A percentile compares a stretch with the other conserved stretches of the same genome.
phyloP scores from a whole-genome alignment of 2,329 filamentous ascomycete genomes.

The Ploettnerulaceae sp. region DNA sequence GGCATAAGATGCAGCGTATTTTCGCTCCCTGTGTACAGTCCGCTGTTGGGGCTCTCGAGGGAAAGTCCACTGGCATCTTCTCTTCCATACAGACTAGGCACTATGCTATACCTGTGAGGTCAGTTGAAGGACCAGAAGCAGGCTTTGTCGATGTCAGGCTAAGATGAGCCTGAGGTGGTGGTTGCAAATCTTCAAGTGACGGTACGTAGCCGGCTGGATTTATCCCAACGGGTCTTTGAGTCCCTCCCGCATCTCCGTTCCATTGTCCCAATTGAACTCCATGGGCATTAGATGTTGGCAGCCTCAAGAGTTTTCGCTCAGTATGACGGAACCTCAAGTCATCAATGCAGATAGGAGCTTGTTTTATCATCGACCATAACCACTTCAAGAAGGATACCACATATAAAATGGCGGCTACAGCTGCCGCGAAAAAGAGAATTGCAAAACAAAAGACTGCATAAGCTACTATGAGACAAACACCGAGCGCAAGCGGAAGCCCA shows the following conservation, averaged over 20 bases:
- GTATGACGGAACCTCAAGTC: slow-evolving; percentile 4
- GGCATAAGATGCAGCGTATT: slow-evolving; percentile 13
- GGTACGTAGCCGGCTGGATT: slow-evolving; percentile 8
- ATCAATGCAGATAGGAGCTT: slow-evolving; percentile 9
- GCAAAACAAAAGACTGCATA: slow-evolving; percentile 9
- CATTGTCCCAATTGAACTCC: slow-evolving; percentile 3
- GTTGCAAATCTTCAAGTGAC: neutral
- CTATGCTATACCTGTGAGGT: slow-evolving; percentile 10
- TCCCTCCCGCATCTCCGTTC: neutral
- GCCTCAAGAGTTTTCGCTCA: slow-evolving; percentile 3
- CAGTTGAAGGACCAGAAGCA: neutral
- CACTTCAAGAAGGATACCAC: slow-evolving; percentile 6
- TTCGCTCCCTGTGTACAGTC: slow-evolving; percentile 7
- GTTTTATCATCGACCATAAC: neutral
- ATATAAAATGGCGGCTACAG: neutral
- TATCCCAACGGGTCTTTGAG: slow-evolving; percentile 3
- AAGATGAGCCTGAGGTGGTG: slow-evolving; percentile 9
- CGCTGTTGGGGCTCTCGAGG: slow-evolving; percentile 8
- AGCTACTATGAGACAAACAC: slow-evolving; percentile 12
- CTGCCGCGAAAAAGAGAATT: slow-evolving; percentile 7
- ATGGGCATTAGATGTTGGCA: slow-evolving; percentile 4
- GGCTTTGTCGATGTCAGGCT: neutral
- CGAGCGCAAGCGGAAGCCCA: slow-evolving; percentile 17
- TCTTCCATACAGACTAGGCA: slow-evolving; percentile 18
- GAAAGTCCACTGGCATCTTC: slow-evolving; percentile 10